phyloP scores from a whole-genome alignment of 192 early-diverging fungal genomes.

The Allomyces macrogynus region DNA sequence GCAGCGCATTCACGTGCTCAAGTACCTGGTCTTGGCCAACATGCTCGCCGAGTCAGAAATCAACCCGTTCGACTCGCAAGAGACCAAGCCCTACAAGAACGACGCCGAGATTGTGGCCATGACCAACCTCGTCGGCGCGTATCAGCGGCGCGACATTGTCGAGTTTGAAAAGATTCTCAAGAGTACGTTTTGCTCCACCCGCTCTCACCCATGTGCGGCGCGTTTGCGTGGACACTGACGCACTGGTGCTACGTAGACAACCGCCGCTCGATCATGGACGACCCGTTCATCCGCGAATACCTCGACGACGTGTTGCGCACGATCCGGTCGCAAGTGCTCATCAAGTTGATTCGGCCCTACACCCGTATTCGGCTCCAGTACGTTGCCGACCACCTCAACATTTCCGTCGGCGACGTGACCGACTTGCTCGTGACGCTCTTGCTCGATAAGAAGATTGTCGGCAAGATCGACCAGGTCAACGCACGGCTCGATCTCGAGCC shows the following conservation, averaged over 20 bases:
- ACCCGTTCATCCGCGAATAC: conserved; percentile 72
- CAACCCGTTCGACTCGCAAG: conserved; percentile 92
- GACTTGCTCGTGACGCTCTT: conserved; percentile 71
- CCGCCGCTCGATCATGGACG: conserved; percentile 56
- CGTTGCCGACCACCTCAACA: conserved; percentile 63
- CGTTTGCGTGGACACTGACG: neutral
- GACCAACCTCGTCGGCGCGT: conserved; percentile 75
- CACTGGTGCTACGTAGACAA: conserved; percentile 25
- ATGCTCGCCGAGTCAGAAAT: conserved; percentile 91
- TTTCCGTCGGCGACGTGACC: conserved; percentile 56
- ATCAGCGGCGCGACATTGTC: conserved; percentile 66
- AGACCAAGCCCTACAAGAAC: conserved; percentile 88
- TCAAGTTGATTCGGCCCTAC: conserved; percentile 72
- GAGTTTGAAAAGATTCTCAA: conserved; percentile 74
- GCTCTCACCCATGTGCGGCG: no score
- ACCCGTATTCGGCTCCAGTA: conserved; percentile 70
- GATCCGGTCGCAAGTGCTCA: conserved; percentile 77
- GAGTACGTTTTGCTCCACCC: conserved; percentile 17
- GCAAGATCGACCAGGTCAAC: conserved; percentile 62
- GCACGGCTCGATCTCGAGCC: no score
- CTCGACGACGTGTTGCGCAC: conserved; percentile 83
- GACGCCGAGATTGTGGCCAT: conserved; percentile 84
- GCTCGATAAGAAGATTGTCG: conserved; percentile 66
- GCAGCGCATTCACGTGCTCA: conserved; percentile 79
- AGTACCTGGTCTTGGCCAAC: conserved; percentile 87